These are phyloP conservation scores for Tubosaeta sp. DNA, from an alignment of 768 basidiomycete species.

Conservation along the genomic window DNA sequence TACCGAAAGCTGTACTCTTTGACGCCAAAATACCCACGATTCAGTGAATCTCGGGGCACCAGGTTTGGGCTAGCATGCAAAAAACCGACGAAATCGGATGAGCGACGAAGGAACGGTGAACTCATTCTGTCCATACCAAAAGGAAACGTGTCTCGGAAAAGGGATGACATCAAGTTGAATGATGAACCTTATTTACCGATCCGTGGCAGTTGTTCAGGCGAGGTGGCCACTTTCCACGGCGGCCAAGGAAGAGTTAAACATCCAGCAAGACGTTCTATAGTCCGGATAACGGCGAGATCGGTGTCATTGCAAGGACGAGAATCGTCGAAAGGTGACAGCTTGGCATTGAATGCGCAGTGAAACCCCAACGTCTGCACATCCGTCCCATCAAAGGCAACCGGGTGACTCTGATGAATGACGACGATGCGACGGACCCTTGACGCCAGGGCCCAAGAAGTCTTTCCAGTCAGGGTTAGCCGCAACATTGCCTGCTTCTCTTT, in stretches of 20 bases:
- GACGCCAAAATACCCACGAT: neutral
- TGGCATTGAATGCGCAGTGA: too few species aligned
- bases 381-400: too few species aligned
- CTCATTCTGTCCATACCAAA: neutral
- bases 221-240: neutral
- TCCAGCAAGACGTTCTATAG: too few species aligned
- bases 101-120: neutral
- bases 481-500: neutral
- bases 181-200: neutral
- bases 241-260: neutral
- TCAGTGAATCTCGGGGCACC: neutral
- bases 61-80: too few species aligned
- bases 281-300: too few species aligned
- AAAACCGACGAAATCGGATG: neutral
- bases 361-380: too few species aligned
- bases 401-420: too few species aligned
- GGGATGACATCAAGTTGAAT: neutral
- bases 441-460: too few species aligned
- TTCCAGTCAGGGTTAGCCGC: too few species aligned
- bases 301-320: too few species aligned
- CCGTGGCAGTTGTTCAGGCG: neutral
- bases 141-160: neutral
- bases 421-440: neutral
- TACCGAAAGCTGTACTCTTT: neutral
- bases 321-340: too few species aligned